Base-by-base conservation (phyloP, 2,329 filamentous ascomycete species). In the Clonostachys rosea region DNA sequence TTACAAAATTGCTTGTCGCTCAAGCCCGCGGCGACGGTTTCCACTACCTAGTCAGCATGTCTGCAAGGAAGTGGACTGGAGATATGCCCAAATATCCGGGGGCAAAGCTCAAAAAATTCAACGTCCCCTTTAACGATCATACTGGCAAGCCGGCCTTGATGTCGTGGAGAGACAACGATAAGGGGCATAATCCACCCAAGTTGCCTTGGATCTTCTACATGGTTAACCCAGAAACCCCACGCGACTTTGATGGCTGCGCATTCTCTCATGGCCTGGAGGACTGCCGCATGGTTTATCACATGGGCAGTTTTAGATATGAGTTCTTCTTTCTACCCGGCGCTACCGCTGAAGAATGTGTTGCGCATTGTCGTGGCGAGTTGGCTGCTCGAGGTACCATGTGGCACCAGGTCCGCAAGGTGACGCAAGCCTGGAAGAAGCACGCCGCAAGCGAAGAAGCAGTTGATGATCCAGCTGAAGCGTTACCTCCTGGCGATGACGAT, bases 121-220 rank as follows among this genome's bases (percentile, higher is more conserved):
- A 10, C 24, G 24, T 30, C 24, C 10, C 3, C 9, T 30, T 30
- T 30, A 10, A 30, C 9, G 24, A 30, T 30, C 24, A 30, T 30
- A 30, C 24, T 30, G 24, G 24, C 24, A 30, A 30, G 9, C 24
- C 40, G 16, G 40, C 16, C 17, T n/a, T 13, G 12, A 37, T 37
- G 33, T 37, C 33, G 30, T 45, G 33, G 33, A 11, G 5, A 3
- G n/a, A 10, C 8, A 13, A 4, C 2, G 10, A 33, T 11, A 10
- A 10, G 8, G 8, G 1, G 24, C 24, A 6, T 30, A 17, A 9
- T 14, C 43, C 35, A 16, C 43, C 43, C 5, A n/a, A 17, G 6
- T 24, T 45, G 16, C n/a, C n/a, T 9, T 45, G 44, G 34, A 37
- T 45, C 13, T 39, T 45, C 34, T 45, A 45, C 20, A 45, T 45